Evolutionary conservation across 345 rosid genomes (phyloP).

Genomic region (Syzygium aqueum): DNA sequence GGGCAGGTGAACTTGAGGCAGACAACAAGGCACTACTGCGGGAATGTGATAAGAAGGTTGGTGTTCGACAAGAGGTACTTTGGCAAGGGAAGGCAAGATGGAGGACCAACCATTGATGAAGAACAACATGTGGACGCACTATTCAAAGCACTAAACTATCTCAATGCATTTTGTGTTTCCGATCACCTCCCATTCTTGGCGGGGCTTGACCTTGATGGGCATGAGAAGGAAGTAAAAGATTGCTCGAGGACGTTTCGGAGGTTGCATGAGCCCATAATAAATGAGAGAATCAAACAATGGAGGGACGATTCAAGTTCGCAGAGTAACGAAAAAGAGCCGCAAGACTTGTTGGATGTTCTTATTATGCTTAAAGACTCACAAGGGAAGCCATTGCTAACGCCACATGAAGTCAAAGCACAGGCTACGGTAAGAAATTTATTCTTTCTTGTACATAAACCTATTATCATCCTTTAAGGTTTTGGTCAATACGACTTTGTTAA

Average conservation of each 20-base stretch:
- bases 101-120: slow-evolving; percentile 16
- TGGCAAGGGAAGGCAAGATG: neutral
- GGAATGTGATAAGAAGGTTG: slow-evolving; percentile 12
- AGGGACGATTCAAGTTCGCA: neutral
- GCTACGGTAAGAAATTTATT: neutral
- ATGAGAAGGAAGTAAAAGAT: slow-evolving; percentile 5
- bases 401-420: neutral
- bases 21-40: neutral
- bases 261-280: slow-evolving; percentile 1
- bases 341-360: neutral
- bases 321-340: neutral
- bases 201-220: slow-evolving; percentile 12
- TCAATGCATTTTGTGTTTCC: slow-evolving; percentile 9
- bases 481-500: neutral
- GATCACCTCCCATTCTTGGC: slow-evolving; percentile 10
- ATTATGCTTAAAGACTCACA: neutral
- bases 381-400: neutral
- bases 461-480: neutral
- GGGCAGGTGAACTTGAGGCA: slow-evolving; percentile 2
- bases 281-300: slow-evolving; percentile 7
- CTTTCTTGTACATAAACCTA: neutral
- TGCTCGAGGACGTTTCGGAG: neutral
- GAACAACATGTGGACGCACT: slow-evolving; percentile 15
- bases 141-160: neutral
- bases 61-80: slow-evolving; percentile 17